A percentile compares a stretch with the other conserved stretches of the same genome.
Conservation (phyloP, 108 stramenopile species). For the Asterionellopsis glacialis region DNA sequence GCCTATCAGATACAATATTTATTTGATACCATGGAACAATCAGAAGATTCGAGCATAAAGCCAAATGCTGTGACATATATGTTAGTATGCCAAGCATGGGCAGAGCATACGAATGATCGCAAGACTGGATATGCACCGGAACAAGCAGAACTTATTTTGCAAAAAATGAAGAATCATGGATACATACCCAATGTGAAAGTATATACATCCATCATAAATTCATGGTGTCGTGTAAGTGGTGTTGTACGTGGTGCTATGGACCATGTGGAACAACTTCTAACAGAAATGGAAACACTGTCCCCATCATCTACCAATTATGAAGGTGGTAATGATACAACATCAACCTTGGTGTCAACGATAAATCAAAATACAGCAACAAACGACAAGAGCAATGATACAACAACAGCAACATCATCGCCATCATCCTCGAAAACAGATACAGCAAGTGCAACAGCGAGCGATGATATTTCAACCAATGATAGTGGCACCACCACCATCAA, state of each 20-base stretch:
- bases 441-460: too few species aligned
- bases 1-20: conserved; percentile 21
- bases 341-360: not conserved
- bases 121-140: conserved; percentile 16
- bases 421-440: not conserved
- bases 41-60: not conserved
- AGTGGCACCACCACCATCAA: too few species aligned
- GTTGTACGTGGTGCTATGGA: conserved; percentile 25
- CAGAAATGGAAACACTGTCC: conserved; percentile 23
- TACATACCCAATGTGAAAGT: conserved; percentile 20
- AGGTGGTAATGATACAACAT: not conserved
- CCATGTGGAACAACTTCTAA: conserved; percentile 23
- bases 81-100: conserved; percentile 36
- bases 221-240: conserved; percentile 32
- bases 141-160: conserved; percentile 23
- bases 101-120: conserved; percentile 12
- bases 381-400: not conserved
- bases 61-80: conserved; percentile 24
- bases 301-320: not conserved
- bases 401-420: conserved; percentile 1
- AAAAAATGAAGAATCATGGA: conserved; percentile 16
- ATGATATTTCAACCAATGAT: too few species aligned
- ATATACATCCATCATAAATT: conserved; percentile 32
- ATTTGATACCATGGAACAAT: conserved; percentile 29
- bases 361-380: not conserved